Evolutionary conservation across 148 eudicot species (phyloP).

Genomic region (Silene conica): DNA sequence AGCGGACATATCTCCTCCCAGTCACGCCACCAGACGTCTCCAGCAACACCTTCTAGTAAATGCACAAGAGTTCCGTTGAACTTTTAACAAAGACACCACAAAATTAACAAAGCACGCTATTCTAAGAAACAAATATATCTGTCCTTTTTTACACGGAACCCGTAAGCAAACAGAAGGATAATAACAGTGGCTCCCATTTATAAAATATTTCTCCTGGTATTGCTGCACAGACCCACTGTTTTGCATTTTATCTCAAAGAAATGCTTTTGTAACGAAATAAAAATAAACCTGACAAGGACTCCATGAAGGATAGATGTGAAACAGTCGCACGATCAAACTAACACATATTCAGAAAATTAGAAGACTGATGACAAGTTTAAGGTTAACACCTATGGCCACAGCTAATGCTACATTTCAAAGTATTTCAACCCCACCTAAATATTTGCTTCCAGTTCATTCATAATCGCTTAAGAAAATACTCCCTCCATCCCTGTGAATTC

Average conservation of each 20-base stretch:
- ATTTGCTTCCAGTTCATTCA: background rate
- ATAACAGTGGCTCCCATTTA: background rate
- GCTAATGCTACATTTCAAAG: background rate
- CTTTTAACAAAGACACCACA: background rate
- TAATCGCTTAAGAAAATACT: background rate
- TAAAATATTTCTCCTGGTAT: background rate
- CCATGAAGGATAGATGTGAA: background rate
- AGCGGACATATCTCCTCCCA: no score
- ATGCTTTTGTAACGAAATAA: background rate
- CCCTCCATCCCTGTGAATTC: background rate
- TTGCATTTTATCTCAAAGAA: background rate
- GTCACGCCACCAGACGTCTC: no score
- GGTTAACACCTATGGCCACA: slow-evolving; percentile 5
- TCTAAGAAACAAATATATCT: background rate
- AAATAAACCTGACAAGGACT: background rate
- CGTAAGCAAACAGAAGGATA: background rate
- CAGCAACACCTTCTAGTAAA: background rate
- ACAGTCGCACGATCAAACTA: background rate
- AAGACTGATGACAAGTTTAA: background rate
- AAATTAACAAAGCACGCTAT: background rate
- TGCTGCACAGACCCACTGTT: background rate
- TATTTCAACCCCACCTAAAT: background rate
- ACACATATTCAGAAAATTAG: background rate
- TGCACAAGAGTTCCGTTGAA: background rate
- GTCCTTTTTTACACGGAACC: background rate